Base-by-base conservation (phyloP, 2,329 filamentous ascomycete genomes). In the Epichloe coenophiala region DNA sequence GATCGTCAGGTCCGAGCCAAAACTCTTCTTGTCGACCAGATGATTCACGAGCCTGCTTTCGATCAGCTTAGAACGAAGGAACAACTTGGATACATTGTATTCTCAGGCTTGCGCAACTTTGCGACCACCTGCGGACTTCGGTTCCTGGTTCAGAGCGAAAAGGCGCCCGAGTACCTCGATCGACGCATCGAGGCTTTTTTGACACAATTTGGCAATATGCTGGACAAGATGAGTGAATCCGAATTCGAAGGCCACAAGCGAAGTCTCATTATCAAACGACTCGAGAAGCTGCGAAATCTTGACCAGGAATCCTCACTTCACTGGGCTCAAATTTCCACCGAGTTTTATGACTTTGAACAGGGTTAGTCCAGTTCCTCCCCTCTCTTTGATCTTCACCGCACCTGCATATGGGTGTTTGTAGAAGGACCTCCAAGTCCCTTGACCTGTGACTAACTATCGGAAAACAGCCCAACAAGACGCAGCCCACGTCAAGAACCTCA, bases 41-140 rank as follows among this genome's bases (percentile, higher is more conserved):
- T 98, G 70, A 83, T 88, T 0, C 86, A 95, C 51, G 93, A 98
- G 69, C 90, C 90, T 4, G 86, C 86, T 8, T 98, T 97, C 63
- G 88, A 98, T 67, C 89, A 95, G 65, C 76, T 98, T 7, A 81
- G 93, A 47, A 97, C 93, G 42, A 96, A 97, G 68, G 91, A 98
- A 66, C 91, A 98, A 68, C 83, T 98, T 6, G 93, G 93, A 12
- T 98, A 98, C 59, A 87, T 98, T 49, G 91, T 98, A 1, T 95
- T 91, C 68, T 91, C 86, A 46, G 87, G 88, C 31, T 75, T 81
- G 11, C 75, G 84, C 39, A 77, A 78, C 48, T 80, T 85, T 50
- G 71, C 81, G n/a, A 89, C 86, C 1, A 91, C 85, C 0, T 84
- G 88, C 59, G 88, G 87, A 1, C 93, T 93, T 67, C 80, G 90